These are phyloP conservation scores for Heliamphora exappendiculata DNA, from an alignment of 148 eudicot species.

Conservation along the genomic window DNA sequence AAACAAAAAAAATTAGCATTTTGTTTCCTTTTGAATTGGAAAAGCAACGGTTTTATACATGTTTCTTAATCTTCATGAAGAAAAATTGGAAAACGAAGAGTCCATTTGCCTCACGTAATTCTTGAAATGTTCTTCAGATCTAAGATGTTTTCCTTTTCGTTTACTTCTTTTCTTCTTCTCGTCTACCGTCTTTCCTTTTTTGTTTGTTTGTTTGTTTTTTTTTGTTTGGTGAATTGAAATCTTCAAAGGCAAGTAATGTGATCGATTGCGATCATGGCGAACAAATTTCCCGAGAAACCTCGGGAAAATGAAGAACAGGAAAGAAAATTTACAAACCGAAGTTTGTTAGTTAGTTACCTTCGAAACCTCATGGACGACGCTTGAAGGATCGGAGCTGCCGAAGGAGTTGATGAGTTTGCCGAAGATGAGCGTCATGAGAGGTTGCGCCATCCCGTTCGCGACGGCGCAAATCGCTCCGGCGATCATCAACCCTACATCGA, in stretches of 20 bases:
- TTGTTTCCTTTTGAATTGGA: neutral
- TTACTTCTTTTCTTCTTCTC: neutral
- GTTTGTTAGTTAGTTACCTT: conserved; percentile 21
- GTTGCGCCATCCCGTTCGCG: conserved; percentile 21
- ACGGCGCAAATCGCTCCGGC: conserved; percentile 20
- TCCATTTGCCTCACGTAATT: neutral
- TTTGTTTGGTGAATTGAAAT: too few species aligned
- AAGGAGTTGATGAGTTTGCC: conserved; percentile 24
- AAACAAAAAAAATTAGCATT: too few species aligned
- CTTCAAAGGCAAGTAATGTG: neutral
- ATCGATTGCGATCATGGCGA: too few species aligned
- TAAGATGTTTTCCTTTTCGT: neutral
- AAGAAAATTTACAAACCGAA: too few species aligned
- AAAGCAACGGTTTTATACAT: too few species aligned
- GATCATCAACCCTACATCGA: conserved; percentile 19
- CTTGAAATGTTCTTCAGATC: neutral
- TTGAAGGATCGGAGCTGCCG: conserved; percentile 5
- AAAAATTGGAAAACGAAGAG: too few species aligned
- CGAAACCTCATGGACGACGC: conserved; percentile 21
- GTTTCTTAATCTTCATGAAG: too few species aligned
- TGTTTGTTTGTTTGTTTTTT: too few species aligned
- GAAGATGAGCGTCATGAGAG: conserved; percentile 25
- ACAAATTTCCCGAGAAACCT: too few species aligned
- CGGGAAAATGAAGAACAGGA: too few species aligned
- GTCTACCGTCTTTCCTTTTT: too few species aligned